Evolutionary conservation across 1,139 yeast genomes (phyloP), one percentile per base, ranked within the genome.

Genomic region (Meyerozyma elateridarum): DNA sequence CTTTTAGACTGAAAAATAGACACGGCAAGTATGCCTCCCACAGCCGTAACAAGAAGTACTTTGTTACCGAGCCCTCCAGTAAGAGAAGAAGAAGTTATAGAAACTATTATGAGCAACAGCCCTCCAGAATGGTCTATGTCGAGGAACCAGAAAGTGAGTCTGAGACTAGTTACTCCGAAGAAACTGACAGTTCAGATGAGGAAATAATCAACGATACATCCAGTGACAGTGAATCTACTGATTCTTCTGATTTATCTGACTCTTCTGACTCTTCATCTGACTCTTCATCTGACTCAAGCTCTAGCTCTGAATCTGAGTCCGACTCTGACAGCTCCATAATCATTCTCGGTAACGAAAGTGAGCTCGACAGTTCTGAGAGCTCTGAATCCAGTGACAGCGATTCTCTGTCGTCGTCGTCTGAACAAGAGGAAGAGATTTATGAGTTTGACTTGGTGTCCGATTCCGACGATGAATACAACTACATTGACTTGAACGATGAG

Each of bases 131-230:
- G 34, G 70, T 59, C 9, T 62, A 50, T 35, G 68, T 64, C 34
- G 71, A 64, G 51, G 71, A 64, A 40, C 71, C 71, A 32, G 62
- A 39, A n/a, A 44, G 48, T 28, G 51, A 45, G 11, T 48, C 36
- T 12, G 48, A 43, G 27, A 32, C 40, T 21, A 24, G 27, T 18
- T 24, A 24, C 27, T 35, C 39, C 20, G 35, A 33, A 16, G 46
- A 45, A 29, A 24, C 18, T 18, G 18, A 24, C 6, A 24, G 27
- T 14, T 11, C 9, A 8, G 8, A n/a, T 6, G 17, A 14, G n/a
- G 14, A 17, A 6, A 15, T 12, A 4, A 12, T 8, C 13, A 15
- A 22, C 11, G 6, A 5, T 15, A 22, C 15, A 17, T 15, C 18
- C 18, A 15, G 18, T 24, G 27, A 24, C 15, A 6, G 9, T 11